phyloP scores from a whole-genome alignment of 495 filamentous ascomycete species.

The Physcia stellaris region DNA sequence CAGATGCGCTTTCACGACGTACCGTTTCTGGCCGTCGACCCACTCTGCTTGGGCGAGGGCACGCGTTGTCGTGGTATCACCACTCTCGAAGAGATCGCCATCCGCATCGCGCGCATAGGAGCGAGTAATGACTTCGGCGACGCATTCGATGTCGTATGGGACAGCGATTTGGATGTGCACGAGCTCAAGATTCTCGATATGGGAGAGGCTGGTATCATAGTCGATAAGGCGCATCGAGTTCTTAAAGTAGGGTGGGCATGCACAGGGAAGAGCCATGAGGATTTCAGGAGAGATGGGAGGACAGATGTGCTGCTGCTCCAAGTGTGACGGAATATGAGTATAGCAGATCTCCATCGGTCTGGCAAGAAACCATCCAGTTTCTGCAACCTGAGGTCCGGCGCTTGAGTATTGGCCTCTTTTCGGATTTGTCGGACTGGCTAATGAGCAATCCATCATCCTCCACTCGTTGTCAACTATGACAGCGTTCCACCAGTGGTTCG shows the following conservation, averaged over 20 bases:
- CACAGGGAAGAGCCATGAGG: conserved; percentile 69
- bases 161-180: conserved; percentile 78
- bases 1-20: conserved; percentile 81
- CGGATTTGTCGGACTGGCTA: conserved; percentile 84
- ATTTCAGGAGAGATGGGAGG: conserved; percentile 75
- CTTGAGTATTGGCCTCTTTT: conserved; percentile 62
- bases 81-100: conserved; percentile 87
- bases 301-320: conserved; percentile 82
- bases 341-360: conserved; percentile 81
- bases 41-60: conserved; percentile 87
- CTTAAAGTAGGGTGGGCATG: conserved; percentile 80
- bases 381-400: conserved; percentile 51
- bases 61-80: conserved; percentile 64
- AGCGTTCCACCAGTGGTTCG: conserved; percentile 98
- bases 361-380: conserved; percentile 83
- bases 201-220: conserved; percentile 77
- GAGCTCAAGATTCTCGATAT: conserved; percentile 83
- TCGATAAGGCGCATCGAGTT: conserved; percentile 63
- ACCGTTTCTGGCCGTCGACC: conserved; percentile 73
- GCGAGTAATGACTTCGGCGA: conserved; percentile 81
- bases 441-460: conserved; percentile 90
- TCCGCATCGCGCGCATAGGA: conserved; percentile 70
- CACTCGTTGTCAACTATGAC: conserved; percentile 89
- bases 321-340: conserved; percentile 79
- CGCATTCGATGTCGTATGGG: conserved; percentile 79